Base-by-base conservation (phyloP, 108 stramenopile species). In the Mediolabrus comicus region DNA sequence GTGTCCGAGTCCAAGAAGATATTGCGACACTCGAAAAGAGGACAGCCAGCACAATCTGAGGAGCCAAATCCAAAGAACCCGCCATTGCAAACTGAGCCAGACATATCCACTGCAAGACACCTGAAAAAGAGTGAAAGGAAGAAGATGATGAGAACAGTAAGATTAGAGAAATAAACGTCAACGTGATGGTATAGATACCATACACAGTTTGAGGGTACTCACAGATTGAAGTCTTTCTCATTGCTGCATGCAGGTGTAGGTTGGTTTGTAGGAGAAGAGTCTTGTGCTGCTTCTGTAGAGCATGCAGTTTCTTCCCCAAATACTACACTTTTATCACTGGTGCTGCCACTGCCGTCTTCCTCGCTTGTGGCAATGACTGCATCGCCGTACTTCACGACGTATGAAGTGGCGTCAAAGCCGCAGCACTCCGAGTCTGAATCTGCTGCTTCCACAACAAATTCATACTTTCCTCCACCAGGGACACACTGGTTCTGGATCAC, bases 31-130 rank as follows among this genome's bases (percentile, higher is more conserved):
- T 22, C 56, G 9, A 32, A 57, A 28, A 57, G 1, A n/a, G 56
- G 30, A 30, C 76, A 77, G 0, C 32, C 8, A 22, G 25, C 33
- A 62, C 76, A 77, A 66, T 65, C 69, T 32, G 63, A 69, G 25
- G 65, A 60, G 0, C 53, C 67, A 0, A 24, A 3, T 6, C 46
- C 22, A 9, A 49, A 49, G 22, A 22, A 49, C 7, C 26, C 55
- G n/a, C 32, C 55, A 22, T 57, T 71, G 32, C 72, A 73, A 13
- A 73, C 69, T n/a, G 59, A 62, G 29, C 77, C 77, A 34, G 63
- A 65, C 70, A 71, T 71, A 36, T 79, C 77, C 13, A 79, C 34
- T 16, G 77, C 77, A 27, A 79, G 29, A 34, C 77, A n/a, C n/a
- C n/a, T n/a, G n/a, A n/a, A n/a, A n/a, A n/a, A n/a, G n/a, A n/a